Evolutionary conservation across 768 basidiomycete genomes (phyloP).

Genomic region (Panaeolus cyanescens): DNA sequence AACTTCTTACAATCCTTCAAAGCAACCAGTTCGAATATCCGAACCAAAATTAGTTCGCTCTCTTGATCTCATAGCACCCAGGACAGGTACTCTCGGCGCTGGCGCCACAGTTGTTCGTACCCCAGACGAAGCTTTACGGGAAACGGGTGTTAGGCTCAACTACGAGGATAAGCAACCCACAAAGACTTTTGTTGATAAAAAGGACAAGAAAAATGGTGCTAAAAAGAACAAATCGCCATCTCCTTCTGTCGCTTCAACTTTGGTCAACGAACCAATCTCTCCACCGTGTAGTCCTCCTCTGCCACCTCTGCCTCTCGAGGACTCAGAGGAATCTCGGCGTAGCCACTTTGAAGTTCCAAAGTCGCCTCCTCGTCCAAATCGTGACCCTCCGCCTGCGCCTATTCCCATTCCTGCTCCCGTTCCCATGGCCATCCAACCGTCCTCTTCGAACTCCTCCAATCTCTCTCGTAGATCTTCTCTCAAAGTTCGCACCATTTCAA

Average conservation of each 20-base stretch:
- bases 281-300: constrained; percentile 52
- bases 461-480: constrained; percentile 38
- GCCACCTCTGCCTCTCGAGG: constrained; percentile 51
- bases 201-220: constrained; percentile 15
- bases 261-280: constrained; percentile 24
- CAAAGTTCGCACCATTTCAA: constrained; percentile 25
- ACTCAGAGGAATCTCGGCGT: constrained; percentile 30
- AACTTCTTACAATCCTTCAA: constrained; percentile 32
- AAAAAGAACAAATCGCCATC: background rate
- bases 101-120: constrained; percentile 80
- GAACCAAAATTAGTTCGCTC: constrained; percentile 47
- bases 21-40: constrained; percentile 35
- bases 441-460: background rate
- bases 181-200: constrained; percentile 4
- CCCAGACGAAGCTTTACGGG: constrained; percentile 74
- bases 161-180: constrained; percentile 21
- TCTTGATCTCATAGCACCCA: constrained; percentile 38
- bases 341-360: constrained; percentile 30
- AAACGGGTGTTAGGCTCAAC: constrained; percentile 45
- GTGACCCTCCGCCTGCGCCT: constrained; percentile 27
- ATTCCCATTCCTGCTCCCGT: constrained; percentile 24
- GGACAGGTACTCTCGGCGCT: constrained; percentile 58
- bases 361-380: constrained; percentile 36
- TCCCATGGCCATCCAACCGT: constrained; percentile 6
- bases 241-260: constrained; percentile 10